Base-by-base conservation (phyloP, 148 eudicot species). In the Fagopyrum tataricum region DNA sequence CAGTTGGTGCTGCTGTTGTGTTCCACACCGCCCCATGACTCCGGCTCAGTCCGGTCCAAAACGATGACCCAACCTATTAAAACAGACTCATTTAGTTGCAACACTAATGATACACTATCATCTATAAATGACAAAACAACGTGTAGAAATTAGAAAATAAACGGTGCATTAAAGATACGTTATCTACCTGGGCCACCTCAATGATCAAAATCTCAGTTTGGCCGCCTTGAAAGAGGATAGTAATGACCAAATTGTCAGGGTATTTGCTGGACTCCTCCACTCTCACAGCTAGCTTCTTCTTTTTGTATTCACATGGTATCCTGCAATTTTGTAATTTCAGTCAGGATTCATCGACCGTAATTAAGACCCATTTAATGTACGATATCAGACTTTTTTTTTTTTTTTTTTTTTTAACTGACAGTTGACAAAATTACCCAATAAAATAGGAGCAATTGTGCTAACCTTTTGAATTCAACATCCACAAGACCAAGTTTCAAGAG, bases 181-280 rank as follows among this genome's bases (percentile, higher is more conserved):
- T 4, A 10, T 11, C 56, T 80, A 90, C 93, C 91, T 85, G 74
- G 42, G 90, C 85, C 13, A 91, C 87, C 44, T 94, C 96, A 4
- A 85, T 84, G n/a, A 55, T 85, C 7, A 84, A 84, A 10, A 94
- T 94, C 67, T 94, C 89, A 0, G 98, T 94, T 76, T 91, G 98
- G 12, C 98, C 98, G 49, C 98, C 98, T 85, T 91, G 96, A 78
- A 82, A 89, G 18, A 94, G 79, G 79, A 94, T 52, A 75, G 85
- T 85, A 44, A 94, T 83, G 5, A 89, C 93, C 68, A 94, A 81
- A 70, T 91, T 85, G 66, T 85, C 64, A n/a, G 93, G 90, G 67
- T 82, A 82, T 24, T 79, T 47, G 82, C 97, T 94, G 1, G 71
- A 76, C 64, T 94, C 97, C 72, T 89, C 96, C 43, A 94, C 93